Conservation (phyloP, 768 basidiomycete species). For the Tulasnella sp. region DNA sequence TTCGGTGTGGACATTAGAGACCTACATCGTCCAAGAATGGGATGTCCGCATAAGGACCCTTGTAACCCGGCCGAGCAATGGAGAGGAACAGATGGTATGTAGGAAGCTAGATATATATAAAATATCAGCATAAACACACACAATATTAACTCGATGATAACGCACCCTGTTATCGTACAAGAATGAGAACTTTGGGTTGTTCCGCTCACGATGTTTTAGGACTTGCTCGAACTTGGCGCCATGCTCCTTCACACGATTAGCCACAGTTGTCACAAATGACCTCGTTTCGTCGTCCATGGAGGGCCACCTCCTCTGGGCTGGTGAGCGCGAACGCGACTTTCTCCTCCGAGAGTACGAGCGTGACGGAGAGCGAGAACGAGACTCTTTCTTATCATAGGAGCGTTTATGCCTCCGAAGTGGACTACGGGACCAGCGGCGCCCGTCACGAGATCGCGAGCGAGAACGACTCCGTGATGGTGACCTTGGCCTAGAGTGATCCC, state of each 20-base stretch:
- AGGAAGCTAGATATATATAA: slow-evolving; percentile 29
- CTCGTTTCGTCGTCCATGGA: slow-evolving; percentile 45
- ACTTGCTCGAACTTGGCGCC: slow-evolving; percentile 65
- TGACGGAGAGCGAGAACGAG: slow-evolving; percentile 26
- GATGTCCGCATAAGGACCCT: slow-evolving; percentile 37
- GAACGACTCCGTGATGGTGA: slow-evolving; percentile 11
- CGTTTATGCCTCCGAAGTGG: slow-evolving; percentile 16
- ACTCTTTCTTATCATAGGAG: slow-evolving; percentile 20
- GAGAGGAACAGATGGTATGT: slow-evolving; percentile 33
- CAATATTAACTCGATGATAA: too few species aligned
- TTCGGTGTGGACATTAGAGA: too few species aligned
- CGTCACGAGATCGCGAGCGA: slow-evolving; percentile 37
- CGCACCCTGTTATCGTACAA: slow-evolving; percentile 37
- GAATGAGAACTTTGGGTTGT: slow-evolving; percentile 77
- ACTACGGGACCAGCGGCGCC: slow-evolving; percentile 21
- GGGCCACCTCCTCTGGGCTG: slow-evolving; percentile 20
- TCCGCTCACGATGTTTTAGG: slow-evolving; percentile 62
- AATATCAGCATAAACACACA: too few species aligned
- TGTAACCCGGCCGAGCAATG: slow-evolving; percentile 29
- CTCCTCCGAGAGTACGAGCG: slow-evolving; percentile 30
- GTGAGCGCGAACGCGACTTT: slow-evolving; percentile 32
- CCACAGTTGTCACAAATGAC: slow-evolving; percentile 78
- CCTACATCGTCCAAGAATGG: slow-evolving; percentile 74
- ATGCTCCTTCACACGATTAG: slow-evolving; percentile 72
- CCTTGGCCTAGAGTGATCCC: background rate